phyloP scores from a whole-genome alignment of 169 alveolate genomes.

The Neospora caninum region DNA sequence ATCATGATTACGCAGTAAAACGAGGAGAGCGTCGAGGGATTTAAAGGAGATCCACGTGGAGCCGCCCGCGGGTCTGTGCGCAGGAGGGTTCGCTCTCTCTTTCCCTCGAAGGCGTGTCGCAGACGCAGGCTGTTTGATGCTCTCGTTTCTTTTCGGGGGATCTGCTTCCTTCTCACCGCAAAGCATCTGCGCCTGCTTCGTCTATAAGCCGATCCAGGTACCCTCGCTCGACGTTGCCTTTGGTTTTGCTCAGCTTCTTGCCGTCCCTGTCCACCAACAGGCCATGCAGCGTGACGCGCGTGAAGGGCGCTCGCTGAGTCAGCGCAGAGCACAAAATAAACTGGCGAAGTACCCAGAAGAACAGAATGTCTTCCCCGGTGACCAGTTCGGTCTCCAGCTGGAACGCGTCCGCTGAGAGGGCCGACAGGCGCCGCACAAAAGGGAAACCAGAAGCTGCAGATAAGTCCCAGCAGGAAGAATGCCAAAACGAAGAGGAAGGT shows the following conservation, averaged over 20 bases:
- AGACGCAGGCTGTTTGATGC: too few relatives aligned
- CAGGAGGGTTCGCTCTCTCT: too few relatives aligned
- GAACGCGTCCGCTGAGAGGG: not conserved
- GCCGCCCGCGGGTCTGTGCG: too few relatives aligned
- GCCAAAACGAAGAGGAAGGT: not conserved
- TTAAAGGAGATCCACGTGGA: too few relatives aligned
- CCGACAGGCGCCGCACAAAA: not conserved
- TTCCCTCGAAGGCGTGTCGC: too few relatives aligned
- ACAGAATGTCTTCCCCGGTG: slow-evolving; percentile 95
- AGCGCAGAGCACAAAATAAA: not conserved
- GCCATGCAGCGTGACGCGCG: slow-evolving; percentile 94
- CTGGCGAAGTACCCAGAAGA: slow-evolving; percentile 99
- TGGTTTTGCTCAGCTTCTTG: slow-evolving; percentile 81
- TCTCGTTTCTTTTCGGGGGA: too few relatives aligned
- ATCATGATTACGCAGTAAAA: too few relatives aligned
- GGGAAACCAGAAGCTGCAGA: not conserved
- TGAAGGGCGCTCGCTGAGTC: slow-evolving; percentile 86
- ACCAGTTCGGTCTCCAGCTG: not conserved
- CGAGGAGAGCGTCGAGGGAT: too few relatives aligned
- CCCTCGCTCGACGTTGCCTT: not conserved
- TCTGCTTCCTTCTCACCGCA: not conserved
- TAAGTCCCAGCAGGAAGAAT: not conserved
- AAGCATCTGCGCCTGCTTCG: not conserved
- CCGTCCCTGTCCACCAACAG: slow-evolving; percentile 97
- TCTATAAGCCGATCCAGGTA: not conserved